Evolutionary conservation across 768 basidiomycete species (phyloP).

Genomic region (Tremella fuciformis): DNA sequence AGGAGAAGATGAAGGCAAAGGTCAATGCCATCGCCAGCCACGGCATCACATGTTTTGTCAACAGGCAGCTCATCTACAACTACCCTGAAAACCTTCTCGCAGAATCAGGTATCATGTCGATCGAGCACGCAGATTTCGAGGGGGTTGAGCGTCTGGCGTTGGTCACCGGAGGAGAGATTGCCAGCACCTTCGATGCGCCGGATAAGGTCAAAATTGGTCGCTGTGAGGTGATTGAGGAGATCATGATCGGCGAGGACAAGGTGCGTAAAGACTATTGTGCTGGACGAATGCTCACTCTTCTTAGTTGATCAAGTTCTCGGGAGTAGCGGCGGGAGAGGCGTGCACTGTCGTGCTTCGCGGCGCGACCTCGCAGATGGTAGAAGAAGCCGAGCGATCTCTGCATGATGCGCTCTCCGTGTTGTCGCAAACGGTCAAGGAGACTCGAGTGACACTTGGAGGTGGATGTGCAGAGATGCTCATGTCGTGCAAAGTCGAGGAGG

Average conservation of each 20-base stretch:
- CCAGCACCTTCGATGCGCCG: constrained; percentile 88
- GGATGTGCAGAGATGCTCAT: constrained; percentile 99
- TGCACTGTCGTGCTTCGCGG: constrained; percentile 97
- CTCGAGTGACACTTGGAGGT: constrained; percentile 86
- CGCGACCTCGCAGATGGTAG: constrained; percentile 97
- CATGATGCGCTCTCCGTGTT: constrained; percentile 97
- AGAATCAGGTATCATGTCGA: constrained; percentile 90
- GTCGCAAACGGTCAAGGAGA: constrained; percentile 97
- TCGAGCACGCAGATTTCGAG: constrained; percentile 98
- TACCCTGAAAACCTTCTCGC: constrained; percentile 95
- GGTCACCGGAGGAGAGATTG: constrained; percentile 96
- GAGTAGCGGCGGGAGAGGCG: constrained; percentile 94
- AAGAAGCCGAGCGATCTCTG: constrained; percentile 94
- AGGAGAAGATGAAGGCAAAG: constrained; percentile 99
- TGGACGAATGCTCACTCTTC: constrained; percentile 6
- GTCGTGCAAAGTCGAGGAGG: constrained; percentile 90
- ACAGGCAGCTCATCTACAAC: constrained; percentile 98
- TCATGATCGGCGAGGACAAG: constrained; percentile 99
- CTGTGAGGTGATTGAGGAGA: constrained; percentile 95
- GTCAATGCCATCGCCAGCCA: constrained; percentile 90
- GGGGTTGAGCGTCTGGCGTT: constrained; percentile 93
- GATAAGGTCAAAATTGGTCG: constrained; percentile 87
- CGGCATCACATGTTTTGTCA: constrained; percentile 96
- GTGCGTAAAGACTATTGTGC: constrained; percentile 54
- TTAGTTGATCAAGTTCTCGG: constrained; percentile 98